Evolutionary conservation across 768 basidiomycete species (phyloP).

Genomic region (Suillus ampliporus): DNA sequence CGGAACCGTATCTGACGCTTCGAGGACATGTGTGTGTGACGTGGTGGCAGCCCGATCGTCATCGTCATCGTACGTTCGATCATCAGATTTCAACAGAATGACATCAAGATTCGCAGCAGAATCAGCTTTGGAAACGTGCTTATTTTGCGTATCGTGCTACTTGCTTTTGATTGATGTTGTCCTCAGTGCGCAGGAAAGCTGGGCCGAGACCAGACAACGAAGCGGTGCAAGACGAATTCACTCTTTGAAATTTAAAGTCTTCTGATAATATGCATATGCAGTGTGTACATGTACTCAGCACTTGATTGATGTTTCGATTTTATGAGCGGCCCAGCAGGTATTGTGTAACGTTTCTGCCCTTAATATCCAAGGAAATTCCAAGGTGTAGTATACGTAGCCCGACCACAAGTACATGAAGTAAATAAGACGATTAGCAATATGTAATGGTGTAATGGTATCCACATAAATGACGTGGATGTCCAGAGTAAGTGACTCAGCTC

Average conservation of each 20-base stretch:
- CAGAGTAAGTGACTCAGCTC: not conserved
- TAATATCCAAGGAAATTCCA: not conserved
- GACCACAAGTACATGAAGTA: not conserved
- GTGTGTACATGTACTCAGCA: not conserved
- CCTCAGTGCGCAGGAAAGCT: too few relatives aligned
- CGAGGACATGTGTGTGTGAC: not conserved
- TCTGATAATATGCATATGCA: not conserved
- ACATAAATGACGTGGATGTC: not conserved
- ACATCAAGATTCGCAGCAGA: not conserved
- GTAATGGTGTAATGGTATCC: not conserved
- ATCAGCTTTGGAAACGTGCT: not conserved
- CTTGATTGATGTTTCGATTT: not conserved
- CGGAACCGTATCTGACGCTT: not conserved
- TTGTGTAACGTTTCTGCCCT: not conserved
- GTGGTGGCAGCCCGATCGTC: not conserved
- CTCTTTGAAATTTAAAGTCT: not conserved
- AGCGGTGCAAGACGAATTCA: too few relatives aligned
- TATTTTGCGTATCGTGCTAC: not conserved
- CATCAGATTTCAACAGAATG: not conserved
- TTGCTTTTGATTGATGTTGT: too few relatives aligned
- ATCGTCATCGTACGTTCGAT: not conserved
- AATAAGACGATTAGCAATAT: not conserved
- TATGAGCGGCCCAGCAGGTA: not conserved
- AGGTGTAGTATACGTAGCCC: not conserved
- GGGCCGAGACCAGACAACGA: too few relatives aligned